These are phyloP conservation scores for Colletotrichum higginsianum DNA, from an alignment of 2,329 filamentous ascomycete species.

Conservation along the genomic window DNA sequence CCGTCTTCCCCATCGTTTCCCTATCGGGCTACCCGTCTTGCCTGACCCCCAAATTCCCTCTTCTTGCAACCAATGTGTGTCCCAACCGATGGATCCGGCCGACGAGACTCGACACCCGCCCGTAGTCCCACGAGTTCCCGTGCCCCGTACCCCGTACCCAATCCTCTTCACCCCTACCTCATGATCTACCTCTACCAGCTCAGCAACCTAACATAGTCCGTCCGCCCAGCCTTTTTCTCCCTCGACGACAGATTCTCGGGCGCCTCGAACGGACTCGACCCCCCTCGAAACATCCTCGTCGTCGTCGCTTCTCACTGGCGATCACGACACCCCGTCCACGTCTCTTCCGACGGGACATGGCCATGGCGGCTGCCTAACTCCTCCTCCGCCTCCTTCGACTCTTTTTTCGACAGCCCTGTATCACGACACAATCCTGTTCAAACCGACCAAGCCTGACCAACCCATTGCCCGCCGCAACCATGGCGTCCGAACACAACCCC, in stretches of 20 bases:
- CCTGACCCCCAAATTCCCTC: slow-evolving; percentile 13
- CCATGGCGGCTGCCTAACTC: slow-evolving; percentile 40
- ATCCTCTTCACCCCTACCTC: slow-evolving; percentile 8
- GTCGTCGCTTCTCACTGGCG: background rate
- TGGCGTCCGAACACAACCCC: slow-evolving; percentile 59
- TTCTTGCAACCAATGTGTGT: slow-evolving; percentile 13
- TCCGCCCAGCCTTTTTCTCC: slow-evolving; percentile 8
- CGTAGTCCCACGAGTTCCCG: slow-evolving; percentile 28
- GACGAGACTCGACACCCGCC: slow-evolving; percentile 28
- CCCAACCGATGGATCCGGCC: slow-evolving; percentile 39
- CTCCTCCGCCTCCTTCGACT: background rate
- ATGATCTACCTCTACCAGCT: slow-evolving; percentile 11
- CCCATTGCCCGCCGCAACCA: slow-evolving; percentile 41
- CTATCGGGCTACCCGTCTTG: slow-evolving; percentile 9
- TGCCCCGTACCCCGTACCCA: slow-evolving; percentile 9
- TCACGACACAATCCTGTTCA: slow-evolving; percentile 10
- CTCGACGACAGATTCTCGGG: slow-evolving; percentile 1
- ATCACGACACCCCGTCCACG: slow-evolving; percentile 15
- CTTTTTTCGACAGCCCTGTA: slow-evolving; percentile 23
- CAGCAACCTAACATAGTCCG: slow-evolving; percentile 2
- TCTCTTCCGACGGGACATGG: slow-evolving; percentile 24
- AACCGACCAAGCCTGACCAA: slow-evolving; percentile 9
- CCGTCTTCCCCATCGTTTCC: slow-evolving; percentile 9
- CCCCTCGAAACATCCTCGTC: background rate
- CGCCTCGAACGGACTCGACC: background rate